A percentile compares a stretch with the other conserved stretches of the same genome.
These are phyloP conservation scores for Russula foetens DNA, from an alignment of 768 basidiomycete species.

Conservation along the genomic window DNA sequence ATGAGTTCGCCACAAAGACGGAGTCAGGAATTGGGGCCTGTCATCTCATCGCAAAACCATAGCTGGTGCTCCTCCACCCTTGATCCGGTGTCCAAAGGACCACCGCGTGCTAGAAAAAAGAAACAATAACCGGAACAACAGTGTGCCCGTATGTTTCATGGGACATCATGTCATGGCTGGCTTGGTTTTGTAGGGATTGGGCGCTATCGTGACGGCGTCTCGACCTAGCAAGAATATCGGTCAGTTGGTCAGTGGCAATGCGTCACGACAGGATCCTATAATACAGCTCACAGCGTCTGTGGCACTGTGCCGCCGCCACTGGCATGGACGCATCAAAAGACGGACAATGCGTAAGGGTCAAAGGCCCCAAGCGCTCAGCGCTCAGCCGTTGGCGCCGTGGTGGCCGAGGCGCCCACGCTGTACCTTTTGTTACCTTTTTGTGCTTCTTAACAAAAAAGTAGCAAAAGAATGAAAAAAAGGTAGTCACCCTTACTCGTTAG, in stretches of 20 bases:
- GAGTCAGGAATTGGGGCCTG: conserved; percentile 64
- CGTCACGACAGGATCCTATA: conserved; percentile 54
- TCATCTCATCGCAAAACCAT: conserved; percentile 56
- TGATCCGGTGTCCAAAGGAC: no score
- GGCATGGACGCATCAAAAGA: neutral
- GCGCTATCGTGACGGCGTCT: neutral
- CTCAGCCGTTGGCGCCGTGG: no score
- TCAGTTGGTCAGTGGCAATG: conserved; percentile 47
- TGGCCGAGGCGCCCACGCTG: no score
- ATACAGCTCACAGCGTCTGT: no score
- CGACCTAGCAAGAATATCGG: conserved; percentile 6
- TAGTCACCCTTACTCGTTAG: no score
- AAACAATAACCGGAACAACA: no score
- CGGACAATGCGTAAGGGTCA: neutral
- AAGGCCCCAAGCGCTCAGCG: no score
- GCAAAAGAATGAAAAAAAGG: no score
- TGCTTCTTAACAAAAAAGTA: no score
- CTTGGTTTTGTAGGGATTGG: conserved; percentile 27
- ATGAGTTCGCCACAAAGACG: conserved; percentile 79
- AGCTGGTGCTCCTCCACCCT: no score
- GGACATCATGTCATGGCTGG: conserved; percentile 69
- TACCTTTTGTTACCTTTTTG: no score
- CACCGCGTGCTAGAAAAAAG: conserved; percentile 19
- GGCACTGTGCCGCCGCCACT: no score
- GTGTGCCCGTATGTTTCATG: conserved; percentile 27